These are phyloP conservation scores for Davidsoniella eucalypti DNA, from an alignment of 2,329 filamentous ascomycete species.

Conservation along the genomic window DNA sequence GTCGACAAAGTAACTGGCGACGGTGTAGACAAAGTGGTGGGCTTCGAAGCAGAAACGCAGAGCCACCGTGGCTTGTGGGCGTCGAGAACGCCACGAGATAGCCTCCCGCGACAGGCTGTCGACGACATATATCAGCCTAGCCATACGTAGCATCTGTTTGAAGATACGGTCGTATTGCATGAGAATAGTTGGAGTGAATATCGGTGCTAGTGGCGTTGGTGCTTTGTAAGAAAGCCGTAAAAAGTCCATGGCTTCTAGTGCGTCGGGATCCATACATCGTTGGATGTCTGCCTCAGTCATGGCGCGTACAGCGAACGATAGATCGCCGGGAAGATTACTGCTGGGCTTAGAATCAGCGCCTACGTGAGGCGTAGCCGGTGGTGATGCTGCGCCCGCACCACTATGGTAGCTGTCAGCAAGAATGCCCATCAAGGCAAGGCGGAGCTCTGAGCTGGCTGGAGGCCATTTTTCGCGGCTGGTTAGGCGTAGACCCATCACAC, in stretches of 20 bases:
- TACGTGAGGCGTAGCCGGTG: background rate
- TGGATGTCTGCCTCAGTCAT: constrained; percentile 64
- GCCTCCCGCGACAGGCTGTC: constrained; percentile 46
- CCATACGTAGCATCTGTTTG: constrained; percentile 56
- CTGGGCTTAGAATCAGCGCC: constrained; percentile 17
- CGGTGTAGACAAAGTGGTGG: constrained; percentile 57
- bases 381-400: constrained; percentile 14
- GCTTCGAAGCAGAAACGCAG: constrained; percentile 55
- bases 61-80: constrained; percentile 17
- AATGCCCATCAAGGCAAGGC: constrained; percentile 73
- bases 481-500: constrained; percentile 66
- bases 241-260: constrained; percentile 83
- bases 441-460: constrained; percentile 83
- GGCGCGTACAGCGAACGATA: constrained; percentile 75
- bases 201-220: constrained; percentile 49
- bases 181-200: constrained; percentile 56
- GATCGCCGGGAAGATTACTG: constrained; percentile 43
- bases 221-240: constrained; percentile 72
- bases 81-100: constrained; percentile 19
- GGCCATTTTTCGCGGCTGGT: constrained; percentile 78
- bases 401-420: constrained; percentile 54
- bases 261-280: constrained; percentile 65
- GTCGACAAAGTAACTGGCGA: constrained; percentile 68
- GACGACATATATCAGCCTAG: constrained; percentile 64
- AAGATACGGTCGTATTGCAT: constrained; percentile 77